A percentile compares a stretch with the other conserved stretches of the same genome.
phyloP scores from a whole-genome alignment of 192 early-diverging fungal genomes.

The Entophlyctis helioformis region DNA sequence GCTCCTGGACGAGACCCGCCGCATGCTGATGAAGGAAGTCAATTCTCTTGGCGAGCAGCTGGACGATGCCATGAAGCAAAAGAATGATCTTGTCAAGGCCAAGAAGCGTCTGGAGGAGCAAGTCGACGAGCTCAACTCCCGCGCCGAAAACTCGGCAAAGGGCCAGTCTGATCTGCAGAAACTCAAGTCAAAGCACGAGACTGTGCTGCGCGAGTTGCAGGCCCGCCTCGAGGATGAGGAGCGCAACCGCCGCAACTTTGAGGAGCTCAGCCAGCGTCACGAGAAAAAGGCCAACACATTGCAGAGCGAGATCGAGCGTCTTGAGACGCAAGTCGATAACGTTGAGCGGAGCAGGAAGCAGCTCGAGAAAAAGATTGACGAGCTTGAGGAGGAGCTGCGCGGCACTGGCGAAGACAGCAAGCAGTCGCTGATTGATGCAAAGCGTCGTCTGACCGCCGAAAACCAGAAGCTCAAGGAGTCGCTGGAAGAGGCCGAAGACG shows the following conservation, averaged over 20 bases:
- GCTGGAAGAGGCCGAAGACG: slow-evolving; percentile 42
- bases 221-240: slow-evolving; percentile 49
- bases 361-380: slow-evolving; percentile 54
- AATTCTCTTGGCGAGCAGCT: slow-evolving; percentile 43
- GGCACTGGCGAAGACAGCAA: slow-evolving; percentile 58
- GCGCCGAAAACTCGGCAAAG: slow-evolving; percentile 45
- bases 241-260: slow-evolving; percentile 46
- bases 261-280: slow-evolving; percentile 56
- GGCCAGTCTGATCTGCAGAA: slow-evolving; percentile 57
- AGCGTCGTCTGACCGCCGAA: slow-evolving; percentile 51
- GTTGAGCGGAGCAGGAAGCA: slow-evolving; percentile 49
- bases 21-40: slow-evolving; percentile 53
- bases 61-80: slow-evolving; percentile 31
- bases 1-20: slow-evolving; percentile 60
- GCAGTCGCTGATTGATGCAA: slow-evolving; percentile 43
- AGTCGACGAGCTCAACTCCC: slow-evolving; percentile 40
- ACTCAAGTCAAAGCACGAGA: slow-evolving; percentile 43
- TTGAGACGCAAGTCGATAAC: slow-evolving; percentile 47
- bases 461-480: slow-evolving; percentile 35
- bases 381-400: slow-evolving; percentile 55
- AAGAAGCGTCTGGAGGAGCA: slow-evolving; percentile 51
- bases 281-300: slow-evolving; percentile 57
- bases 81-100: slow-evolving; percentile 47
- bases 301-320: slow-evolving; percentile 47
- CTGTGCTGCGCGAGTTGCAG: slow-evolving; percentile 37